Evolutionary conservation across 164 flowering plant genomes (phyloP), one percentile per base, ranked within the genome.

Genomic region (Macadamia integrifolia): DNA sequence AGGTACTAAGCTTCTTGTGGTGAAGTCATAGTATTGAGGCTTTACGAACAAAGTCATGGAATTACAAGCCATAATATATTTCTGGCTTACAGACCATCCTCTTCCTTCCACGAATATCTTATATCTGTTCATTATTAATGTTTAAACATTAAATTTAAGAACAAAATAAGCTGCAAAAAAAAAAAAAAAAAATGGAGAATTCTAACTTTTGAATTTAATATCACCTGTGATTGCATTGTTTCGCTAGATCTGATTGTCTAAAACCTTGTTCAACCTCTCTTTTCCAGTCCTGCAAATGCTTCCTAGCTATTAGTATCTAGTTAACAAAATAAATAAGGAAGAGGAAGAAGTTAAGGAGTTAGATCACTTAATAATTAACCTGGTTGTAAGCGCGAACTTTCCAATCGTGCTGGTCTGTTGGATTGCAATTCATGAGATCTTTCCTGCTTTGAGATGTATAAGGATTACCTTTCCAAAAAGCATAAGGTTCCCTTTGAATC

Each of bases 11-110:
- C 84, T 69, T 78, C 95, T 85, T 5, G 76, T 74, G 76, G 81
- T 86, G 82, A 87, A 83, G 72, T 89, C 95, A 58, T 89, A 78
- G 79, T 75, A 87, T 3, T 30, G 64, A 11, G 90, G 86, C 56
- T 65, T 78, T 57, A 89, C 73, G 0, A 79, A 1, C 66, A 89
- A 69, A 17, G 83, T 71, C 73, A 80, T 76, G 18, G 89, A 81
- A 64, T 89, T 83, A 32, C 95, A 87, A 3, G 90, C 91, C 53
- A 87, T 64, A 28, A 88, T 88, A 48, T 87, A 88, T 40, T 88
- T 88, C 70, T 82, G 75, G 53, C 95, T 87, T 2, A 89, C 92
- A 2, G 95, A 86, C 95, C 95, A 89, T 18, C 89, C 81, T 13
- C 57, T 58, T 66, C 95, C 95, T 81, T 87, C 95, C 0, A 80